These are phyloP conservation scores for Hansenula anomala DNA, from an alignment of 1,139 yeast genomes.

Conservation along the genomic window DNA sequence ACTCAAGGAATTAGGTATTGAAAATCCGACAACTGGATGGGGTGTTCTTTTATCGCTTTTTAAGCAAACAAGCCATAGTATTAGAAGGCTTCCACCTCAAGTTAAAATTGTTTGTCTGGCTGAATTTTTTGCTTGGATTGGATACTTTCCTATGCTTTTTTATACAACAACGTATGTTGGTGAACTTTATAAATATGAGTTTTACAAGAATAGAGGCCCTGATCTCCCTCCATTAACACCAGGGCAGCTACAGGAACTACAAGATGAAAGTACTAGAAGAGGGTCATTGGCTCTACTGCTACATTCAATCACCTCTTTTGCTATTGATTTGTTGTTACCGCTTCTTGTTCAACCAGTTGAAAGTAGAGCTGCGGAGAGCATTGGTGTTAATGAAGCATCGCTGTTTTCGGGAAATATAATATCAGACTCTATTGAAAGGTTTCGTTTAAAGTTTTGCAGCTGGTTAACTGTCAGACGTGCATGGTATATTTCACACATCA, in stretches of 20 bases:
- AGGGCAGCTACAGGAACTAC: slow-evolving; percentile 25
- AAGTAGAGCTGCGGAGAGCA: slow-evolving; percentile 3
- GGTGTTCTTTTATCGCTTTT: slow-evolving; percentile 26
- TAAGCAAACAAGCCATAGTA: slow-evolving; percentile 34
- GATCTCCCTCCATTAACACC: slow-evolving; percentile 49
- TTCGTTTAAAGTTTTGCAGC: slow-evolving; percentile 13
- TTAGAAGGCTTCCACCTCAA: slow-evolving; percentile 36
- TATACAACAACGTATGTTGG: slow-evolving; percentile 49
- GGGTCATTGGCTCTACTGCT: slow-evolving; percentile 39
- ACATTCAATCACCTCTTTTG: slow-evolving; percentile 37
- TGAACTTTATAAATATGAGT: slow-evolving; percentile 35
- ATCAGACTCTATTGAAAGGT: slow-evolving; percentile 7
- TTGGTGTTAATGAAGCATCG: slow-evolving; percentile 8
- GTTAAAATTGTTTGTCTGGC: slow-evolving; percentile 37
- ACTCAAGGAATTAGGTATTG: slow-evolving; percentile 28
- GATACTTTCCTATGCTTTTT: slow-evolving; percentile 44
- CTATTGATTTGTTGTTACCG: slow-evolving; percentile 35
- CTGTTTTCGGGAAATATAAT: slow-evolving; percentile 1
- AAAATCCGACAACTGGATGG: slow-evolving; percentile 19
- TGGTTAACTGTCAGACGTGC: slow-evolving; percentile 29
- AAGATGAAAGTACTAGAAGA: slow-evolving; percentile 36
- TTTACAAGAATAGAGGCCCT: slow-evolving; percentile 26
- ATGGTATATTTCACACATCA: slow-evolving; percentile 37
- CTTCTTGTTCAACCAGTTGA: slow-evolving; percentile 25
- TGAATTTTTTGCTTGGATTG: slow-evolving; percentile 49